Evolutionary conservation across 106 monocot species (phyloP).

Genomic region (Dendrobium catenatum): DNA sequence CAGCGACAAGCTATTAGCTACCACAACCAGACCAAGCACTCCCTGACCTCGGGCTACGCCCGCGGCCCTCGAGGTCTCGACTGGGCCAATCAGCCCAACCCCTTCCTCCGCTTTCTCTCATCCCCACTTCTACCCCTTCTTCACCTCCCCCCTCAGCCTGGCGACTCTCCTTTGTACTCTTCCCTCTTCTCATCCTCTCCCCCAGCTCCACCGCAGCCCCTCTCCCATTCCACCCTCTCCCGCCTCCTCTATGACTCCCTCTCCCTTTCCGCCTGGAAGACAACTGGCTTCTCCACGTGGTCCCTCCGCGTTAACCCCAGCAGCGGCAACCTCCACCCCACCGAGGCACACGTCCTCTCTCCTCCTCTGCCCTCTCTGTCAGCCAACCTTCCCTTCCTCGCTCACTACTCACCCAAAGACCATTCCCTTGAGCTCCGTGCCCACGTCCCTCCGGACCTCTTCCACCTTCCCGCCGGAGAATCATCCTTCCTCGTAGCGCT

Average conservation of each 20-base stretch:
- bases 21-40: slow-evolving; percentile 90
- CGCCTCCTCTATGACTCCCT: slow-evolving; percentile 81
- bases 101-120: slow-evolving; percentile 67
- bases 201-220: slow-evolving; percentile 25
- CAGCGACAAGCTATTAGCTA: slow-evolving; percentile 31
- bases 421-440: slow-evolving; percentile 72
- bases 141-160: slow-evolving; percentile 19
- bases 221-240: slow-evolving; percentile 46
- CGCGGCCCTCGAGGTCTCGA: slow-evolving; percentile 86
- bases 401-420: slow-evolving; percentile 89
- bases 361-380: slow-evolving; percentile 28
- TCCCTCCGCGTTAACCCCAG: slow-evolving; percentile 96
- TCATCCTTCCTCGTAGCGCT: slow-evolving; percentile 37
- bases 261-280: slow-evolving; percentile 97
- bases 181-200: slow-evolving; percentile 25
- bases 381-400: slow-evolving; percentile 35
- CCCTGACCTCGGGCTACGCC: slow-evolving; percentile 69
- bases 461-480: slow-evolving; percentile 2
- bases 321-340: slow-evolving; percentile 99
- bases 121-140: slow-evolving; percentile 25
- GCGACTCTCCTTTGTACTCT: slow-evolving; percentile 15
- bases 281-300: slow-evolving; percentile 79
- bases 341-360: slow-evolving; percentile 69
- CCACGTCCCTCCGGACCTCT: slow-evolving; percentile 11
- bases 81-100: slow-evolving; percentile 98